These are phyloP conservation scores for Pholiota molesta DNA, from an alignment of 768 basidiomycete species.

Conservation along the genomic window DNA sequence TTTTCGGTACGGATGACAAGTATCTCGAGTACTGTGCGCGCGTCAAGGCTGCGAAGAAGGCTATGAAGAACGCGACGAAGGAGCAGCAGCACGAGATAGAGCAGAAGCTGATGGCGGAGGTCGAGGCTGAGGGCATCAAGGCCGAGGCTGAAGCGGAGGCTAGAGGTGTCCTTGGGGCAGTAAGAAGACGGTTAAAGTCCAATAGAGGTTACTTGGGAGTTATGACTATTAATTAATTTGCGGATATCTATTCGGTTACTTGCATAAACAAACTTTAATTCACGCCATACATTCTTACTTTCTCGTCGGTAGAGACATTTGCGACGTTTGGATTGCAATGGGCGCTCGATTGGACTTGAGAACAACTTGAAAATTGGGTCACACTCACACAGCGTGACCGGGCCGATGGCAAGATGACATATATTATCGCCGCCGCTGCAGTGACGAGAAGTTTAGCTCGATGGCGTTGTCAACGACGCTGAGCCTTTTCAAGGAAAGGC, in stretches of 20 bases:
- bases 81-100: constrained; percentile 60
- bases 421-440: no score
- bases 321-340: no score
- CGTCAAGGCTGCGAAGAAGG: constrained; percentile 61
- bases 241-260: neutral
- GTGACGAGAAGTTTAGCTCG: no score
- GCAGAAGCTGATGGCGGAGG: constrained; percentile 64
- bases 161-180: constrained; percentile 19
- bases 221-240: neutral
- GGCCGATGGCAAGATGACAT: no score
- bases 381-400: no score
- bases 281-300: neutral
- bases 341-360: no score
- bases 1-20: constrained; percentile 90
- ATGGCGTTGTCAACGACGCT: constrained; percentile 6
- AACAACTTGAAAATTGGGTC: no score
- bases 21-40: constrained; percentile 81
- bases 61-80: constrained; percentile 53
- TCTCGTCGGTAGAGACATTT: neutral
- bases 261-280: neutral
- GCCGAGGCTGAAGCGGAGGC: constrained; percentile 63
- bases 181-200: constrained; percentile 38
- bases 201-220: constrained; percentile 6
- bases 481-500: constrained; percentile 2
- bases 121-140: constrained; percentile 71